phyloP scores from a whole-genome alignment of 2,329 filamentous ascomycete genomes.

The Aspergillus amoenus region DNA sequence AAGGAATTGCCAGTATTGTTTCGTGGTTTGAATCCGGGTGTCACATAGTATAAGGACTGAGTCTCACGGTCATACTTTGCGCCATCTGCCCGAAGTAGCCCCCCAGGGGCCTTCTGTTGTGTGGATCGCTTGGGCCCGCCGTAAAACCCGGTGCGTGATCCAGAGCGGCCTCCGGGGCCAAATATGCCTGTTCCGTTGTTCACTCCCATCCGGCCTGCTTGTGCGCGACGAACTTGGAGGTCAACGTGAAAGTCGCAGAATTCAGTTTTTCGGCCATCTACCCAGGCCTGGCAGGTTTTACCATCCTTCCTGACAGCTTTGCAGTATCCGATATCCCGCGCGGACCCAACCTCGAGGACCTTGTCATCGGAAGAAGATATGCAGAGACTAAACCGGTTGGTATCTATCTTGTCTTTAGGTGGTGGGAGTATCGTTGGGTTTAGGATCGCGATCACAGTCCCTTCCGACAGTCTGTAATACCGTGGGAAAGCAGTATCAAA shows the following conservation, averaged over 20 bases:
- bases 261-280: slow-evolving; percentile 83
- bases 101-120: slow-evolving; percentile 22
- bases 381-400: slow-evolving; percentile 80
- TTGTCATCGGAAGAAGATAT: slow-evolving; percentile 84
- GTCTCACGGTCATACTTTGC: slow-evolving; percentile 42
- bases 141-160: slow-evolving; percentile 45
- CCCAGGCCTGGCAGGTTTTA: slow-evolving; percentile 74
- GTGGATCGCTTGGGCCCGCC: slow-evolving; percentile 23
- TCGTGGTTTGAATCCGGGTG: slow-evolving; percentile 30
- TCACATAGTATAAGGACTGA: slow-evolving; percentile 47
- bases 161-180: slow-evolving; percentile 36
- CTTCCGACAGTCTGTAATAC: slow-evolving; percentile 90
- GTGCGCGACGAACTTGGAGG: slow-evolving; percentile 70
- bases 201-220: slow-evolving; percentile 71
- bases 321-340: slow-evolving; percentile 86
- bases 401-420: slow-evolving; percentile 69
- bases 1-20: slow-evolving; percentile 18
- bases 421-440: slow-evolving; percentile 92
- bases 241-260: slow-evolving; percentile 94
- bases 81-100: slow-evolving; percentile 31
- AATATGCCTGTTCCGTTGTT: slow-evolving; percentile 65
- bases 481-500: slow-evolving; percentile 88
- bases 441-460: slow-evolving; percentile 87
- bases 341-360: slow-evolving; percentile 81
- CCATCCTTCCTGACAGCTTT: slow-evolving; percentile 83